phyloP scores from a whole-genome alignment of 1,284 basidiomycete species.

The Ceratobasidium theobromae region DNA sequence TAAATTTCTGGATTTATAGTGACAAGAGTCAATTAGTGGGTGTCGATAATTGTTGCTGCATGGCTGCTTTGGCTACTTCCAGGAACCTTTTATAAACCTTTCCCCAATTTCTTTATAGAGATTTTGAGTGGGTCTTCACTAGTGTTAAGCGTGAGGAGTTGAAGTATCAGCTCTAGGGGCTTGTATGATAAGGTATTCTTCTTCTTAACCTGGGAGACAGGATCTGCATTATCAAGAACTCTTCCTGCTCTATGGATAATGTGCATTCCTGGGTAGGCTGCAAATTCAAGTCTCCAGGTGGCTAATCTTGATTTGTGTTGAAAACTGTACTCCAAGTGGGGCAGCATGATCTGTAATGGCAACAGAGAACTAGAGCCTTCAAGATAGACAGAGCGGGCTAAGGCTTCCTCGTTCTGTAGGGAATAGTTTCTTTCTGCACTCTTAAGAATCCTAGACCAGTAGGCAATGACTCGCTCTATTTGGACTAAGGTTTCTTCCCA shows the following conservation, averaged over 20 bases:
- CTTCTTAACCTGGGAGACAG: slow-evolving; percentile 41
- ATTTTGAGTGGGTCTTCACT: background rate
- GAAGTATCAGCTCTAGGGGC: slow-evolving; percentile 21
- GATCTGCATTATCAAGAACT: slow-evolving; percentile 47
- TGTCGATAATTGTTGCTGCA: too few species aligned
- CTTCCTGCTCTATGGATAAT: slow-evolving; percentile 46
- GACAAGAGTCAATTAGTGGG: too few species aligned
- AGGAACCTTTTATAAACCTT: slow-evolving; percentile 3
- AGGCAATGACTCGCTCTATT: slow-evolving; percentile 45
- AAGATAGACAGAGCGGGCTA: slow-evolving; percentile 42
- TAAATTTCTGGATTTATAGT: too few species aligned
- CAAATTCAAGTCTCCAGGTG: slow-evolving; percentile 42
- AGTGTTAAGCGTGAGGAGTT: background rate
- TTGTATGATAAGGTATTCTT: slow-evolving; percentile 32
- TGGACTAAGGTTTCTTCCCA: background rate
- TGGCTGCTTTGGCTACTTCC: too few species aligned
- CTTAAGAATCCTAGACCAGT: slow-evolving; percentile 44
- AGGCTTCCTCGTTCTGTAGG: slow-evolving; percentile 45
- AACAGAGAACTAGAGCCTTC: slow-evolving; percentile 43
- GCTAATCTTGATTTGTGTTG: slow-evolving; percentile 44
- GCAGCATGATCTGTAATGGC: slow-evolving; percentile 45
- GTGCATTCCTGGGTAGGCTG: slow-evolving; percentile 42
- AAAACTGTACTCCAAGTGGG: slow-evolving; percentile 44
- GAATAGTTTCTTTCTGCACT: slow-evolving; percentile 45
- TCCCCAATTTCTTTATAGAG: slow-evolving; percentile 5